Conservation (phyloP, 257 asterid genomes). For the Jaltomata sinuosa region DNA sequence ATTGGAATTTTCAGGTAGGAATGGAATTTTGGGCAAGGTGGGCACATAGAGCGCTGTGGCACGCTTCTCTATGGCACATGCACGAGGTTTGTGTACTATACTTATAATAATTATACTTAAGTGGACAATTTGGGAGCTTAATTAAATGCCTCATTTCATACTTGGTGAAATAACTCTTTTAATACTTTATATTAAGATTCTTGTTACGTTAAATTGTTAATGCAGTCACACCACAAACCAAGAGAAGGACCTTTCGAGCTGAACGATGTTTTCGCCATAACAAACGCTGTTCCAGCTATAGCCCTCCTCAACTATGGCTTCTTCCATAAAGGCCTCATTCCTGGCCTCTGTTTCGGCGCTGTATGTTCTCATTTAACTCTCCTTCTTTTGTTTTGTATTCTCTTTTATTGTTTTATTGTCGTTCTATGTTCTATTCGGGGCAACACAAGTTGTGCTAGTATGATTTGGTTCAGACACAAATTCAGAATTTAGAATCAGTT, state of each 20-base stretch:
- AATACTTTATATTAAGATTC: not conserved
- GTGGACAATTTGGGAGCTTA: no score
- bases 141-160: not conserved
- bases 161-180: not conserved
- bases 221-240: constrained; percentile 97
- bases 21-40: constrained; percentile 99
- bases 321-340: constrained; percentile 78
- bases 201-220: not conserved
- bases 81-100: constrained; percentile 58
- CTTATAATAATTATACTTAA: not conserved
- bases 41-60: constrained; percentile 98
- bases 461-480: no score
- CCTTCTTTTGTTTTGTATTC: not conserved
- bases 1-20: constrained; percentile 51
- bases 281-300: constrained; percentile 90
- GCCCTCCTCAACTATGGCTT: constrained; percentile 85
- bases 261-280: constrained; percentile 86
- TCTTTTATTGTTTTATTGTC: no score
- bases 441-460: no score
- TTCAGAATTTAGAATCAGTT: not conserved
- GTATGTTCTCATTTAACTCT: constrained; percentile 29
- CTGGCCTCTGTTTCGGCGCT: constrained; percentile 98
- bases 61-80: constrained; percentile 98
- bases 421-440: no score
- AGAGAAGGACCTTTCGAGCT: constrained; percentile 97